A percentile compares a stretch with the other conserved stretches of the same genome.
These are phyloP conservation scores for Ottelia alismoides DNA, from an alignment of 106 monocot species.

Conservation along the genomic window DNA sequence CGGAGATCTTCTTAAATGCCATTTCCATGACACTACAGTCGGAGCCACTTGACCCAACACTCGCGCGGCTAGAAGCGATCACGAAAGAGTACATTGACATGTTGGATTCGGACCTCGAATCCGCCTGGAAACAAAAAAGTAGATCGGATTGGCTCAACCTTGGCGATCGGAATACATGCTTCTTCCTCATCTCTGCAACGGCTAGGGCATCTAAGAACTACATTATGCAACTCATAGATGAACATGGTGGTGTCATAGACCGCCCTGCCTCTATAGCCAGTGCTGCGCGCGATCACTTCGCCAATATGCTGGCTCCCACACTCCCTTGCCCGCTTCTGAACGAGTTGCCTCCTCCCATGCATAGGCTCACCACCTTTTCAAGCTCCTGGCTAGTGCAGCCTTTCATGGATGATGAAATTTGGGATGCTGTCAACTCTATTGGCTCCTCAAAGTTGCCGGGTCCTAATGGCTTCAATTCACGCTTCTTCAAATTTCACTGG, in stretches of 20 bases:
- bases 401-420: not conserved
- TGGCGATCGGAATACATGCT: not conserved
- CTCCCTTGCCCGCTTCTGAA: no score
- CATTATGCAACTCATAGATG: not conserved
- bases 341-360: not conserved
- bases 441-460: not conserved
- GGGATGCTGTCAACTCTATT: not conserved
- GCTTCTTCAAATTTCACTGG: not conserved
- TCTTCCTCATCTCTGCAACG: not conserved
- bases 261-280: no score
- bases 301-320: no score
- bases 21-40: not conserved
- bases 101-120: not conserved
- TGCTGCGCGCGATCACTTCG: no score
- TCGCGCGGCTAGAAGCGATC: not conserved
- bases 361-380: not conserved
- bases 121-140: not conserved
- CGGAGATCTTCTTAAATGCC: not conserved
- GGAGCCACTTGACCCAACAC: not conserved
- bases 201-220: not conserved
- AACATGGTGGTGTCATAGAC: not conserved
- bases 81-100: not conserved
- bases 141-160: not conserved
- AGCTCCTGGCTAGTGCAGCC: not conserved
- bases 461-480: not conserved